Conservation (phyloP, 2,329 filamentous ascomycete genomes). For the Hymenotorrendiella dingleyae region DNA sequence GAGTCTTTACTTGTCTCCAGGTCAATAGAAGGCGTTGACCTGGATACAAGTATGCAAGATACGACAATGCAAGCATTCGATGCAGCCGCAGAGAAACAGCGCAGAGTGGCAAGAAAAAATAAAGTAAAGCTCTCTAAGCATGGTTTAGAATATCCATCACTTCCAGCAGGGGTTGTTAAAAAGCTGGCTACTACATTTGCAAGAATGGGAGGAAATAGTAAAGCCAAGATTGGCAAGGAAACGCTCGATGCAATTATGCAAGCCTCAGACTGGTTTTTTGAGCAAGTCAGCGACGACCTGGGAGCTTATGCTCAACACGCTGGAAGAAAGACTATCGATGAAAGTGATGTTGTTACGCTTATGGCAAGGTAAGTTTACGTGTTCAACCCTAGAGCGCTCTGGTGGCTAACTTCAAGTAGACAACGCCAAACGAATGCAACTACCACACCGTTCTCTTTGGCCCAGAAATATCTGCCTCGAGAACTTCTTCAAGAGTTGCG, state of each 20-base stretch:
- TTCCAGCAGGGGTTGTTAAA: conserved; percentile 71
- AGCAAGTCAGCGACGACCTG: conserved; percentile 77
- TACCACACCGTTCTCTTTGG: conserved; percentile 78
- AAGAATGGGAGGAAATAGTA: conserved; percentile 58
- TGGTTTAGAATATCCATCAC: conserved; percentile 68
- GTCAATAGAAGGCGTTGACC: not conserved
- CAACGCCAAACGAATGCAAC: conserved; percentile 69
- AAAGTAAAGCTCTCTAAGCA: conserved; percentile 59
- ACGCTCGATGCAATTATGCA: conserved; percentile 69
- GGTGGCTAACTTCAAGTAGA: conserved; percentile 42
- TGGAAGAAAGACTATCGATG: conserved; percentile 77
- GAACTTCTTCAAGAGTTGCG: conserved; percentile 79
- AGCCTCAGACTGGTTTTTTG: conserved; percentile 87
- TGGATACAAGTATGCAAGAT: conserved; percentile 17
- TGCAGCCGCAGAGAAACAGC: not conserved
- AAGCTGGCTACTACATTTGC: conserved; percentile 65
- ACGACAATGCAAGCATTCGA: conserved; percentile 11
- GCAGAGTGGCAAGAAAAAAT: conserved; percentile 36
- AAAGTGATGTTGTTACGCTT: conserved; percentile 73
- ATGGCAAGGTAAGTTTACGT: conserved; percentile 66
- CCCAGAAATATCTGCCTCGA: conserved; percentile 72
- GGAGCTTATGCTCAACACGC: conserved; percentile 76
- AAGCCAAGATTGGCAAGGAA: conserved; percentile 66
- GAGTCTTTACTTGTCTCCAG: conserved; percentile 1
- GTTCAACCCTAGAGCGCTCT: not conserved